Percentiles rank a stretch among this genome's conserved stretches.
Conservation (phyloP, 306 rosid genomes). For the Vachellia pachyceras region DNA sequence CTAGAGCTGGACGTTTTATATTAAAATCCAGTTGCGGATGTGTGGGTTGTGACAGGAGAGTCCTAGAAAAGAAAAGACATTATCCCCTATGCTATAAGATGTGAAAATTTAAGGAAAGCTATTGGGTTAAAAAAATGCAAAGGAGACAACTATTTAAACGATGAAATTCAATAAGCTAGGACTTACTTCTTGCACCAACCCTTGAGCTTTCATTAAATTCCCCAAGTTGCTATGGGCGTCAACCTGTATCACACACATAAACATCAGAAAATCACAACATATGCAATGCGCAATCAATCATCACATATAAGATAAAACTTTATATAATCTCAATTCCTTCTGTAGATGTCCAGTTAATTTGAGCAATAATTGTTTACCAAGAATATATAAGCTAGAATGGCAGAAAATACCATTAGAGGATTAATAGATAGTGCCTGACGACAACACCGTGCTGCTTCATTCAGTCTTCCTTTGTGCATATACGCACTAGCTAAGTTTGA, state of each 20-base stretch:
- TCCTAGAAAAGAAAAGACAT: slow-evolving; percentile 1
- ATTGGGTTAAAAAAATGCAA: neutral
- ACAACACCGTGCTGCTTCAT: slow-evolving; percentile 96
- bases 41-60: slow-evolving; percentile 20
- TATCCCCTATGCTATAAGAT: slow-evolving; percentile 5
- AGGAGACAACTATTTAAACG: neutral
- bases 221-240: slow-evolving; percentile 67
- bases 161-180: neutral
- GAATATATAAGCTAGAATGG: neutral
- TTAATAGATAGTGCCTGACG: slow-evolving; percentile 97
- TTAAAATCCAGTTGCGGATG: slow-evolving; percentile 29
- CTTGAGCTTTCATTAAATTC: slow-evolving; percentile 64
- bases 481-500: slow-evolving; percentile 97
- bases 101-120: slow-evolving; percentile 4
- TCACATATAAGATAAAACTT: neutral
- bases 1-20: slow-evolving; percentile 31
- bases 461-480: slow-evolving; percentile 95
- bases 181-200: slow-evolving; percentile 91
- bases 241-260: slow-evolving; percentile 38
- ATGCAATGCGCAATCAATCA: slow-evolving; percentile 4
- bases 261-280: slow-evolving; percentile 14
- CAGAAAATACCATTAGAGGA: slow-evolving; percentile 74
- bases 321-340: slow-evolving; percentile 16
- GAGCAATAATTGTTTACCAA: slow-evolving; percentile 20
- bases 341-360: neutral